Percentiles rank a stretch among this genome's conserved stretches.
phyloP scores from a whole-genome alignment of 345 rosid species.

The Pistacia vera region DNA sequence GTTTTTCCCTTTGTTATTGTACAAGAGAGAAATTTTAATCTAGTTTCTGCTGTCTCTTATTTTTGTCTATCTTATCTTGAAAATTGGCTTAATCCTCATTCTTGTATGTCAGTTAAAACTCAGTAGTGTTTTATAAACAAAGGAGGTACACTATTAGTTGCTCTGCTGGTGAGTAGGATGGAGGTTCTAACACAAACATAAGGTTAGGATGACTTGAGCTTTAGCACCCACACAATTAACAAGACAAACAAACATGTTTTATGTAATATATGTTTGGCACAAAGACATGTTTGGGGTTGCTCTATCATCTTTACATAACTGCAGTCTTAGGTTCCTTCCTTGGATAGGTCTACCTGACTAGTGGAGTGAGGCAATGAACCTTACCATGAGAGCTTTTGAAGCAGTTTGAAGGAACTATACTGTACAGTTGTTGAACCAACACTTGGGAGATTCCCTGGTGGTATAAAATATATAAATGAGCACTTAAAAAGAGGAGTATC shows the following conservation, averaged over 20 bases:
- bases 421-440: not conserved
- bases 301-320: too few relatives aligned
- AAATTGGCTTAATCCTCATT: not conserved
- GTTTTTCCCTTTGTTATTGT: not conserved
- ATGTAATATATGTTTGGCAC: too few relatives aligned
- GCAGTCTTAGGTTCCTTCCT: too few relatives aligned
- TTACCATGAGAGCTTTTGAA: too few relatives aligned
- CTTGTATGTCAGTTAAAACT: not conserved
- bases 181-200: not conserved
- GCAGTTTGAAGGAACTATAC: too few relatives aligned
- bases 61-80: not conserved
- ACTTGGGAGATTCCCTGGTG: not conserved
- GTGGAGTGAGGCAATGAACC: too few relatives aligned
- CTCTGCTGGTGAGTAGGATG: not conserved
- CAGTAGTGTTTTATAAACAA: not conserved
- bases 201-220: not conserved
- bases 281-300: too few relatives aligned
- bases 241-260: too few relatives aligned
- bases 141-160: not conserved
- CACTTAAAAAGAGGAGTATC: not conserved
- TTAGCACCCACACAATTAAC: too few relatives aligned
- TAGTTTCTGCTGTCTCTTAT: not conserved
- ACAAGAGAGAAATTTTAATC: not conserved
- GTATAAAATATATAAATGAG: conserved; percentile 1
- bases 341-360: too few relatives aligned